Percentiles rank a stretch among this genome's conserved stretches.
phyloP scores from a whole-genome alignment of 2,329 filamentous ascomycete genomes.

The Talaromyces sp. region DNA sequence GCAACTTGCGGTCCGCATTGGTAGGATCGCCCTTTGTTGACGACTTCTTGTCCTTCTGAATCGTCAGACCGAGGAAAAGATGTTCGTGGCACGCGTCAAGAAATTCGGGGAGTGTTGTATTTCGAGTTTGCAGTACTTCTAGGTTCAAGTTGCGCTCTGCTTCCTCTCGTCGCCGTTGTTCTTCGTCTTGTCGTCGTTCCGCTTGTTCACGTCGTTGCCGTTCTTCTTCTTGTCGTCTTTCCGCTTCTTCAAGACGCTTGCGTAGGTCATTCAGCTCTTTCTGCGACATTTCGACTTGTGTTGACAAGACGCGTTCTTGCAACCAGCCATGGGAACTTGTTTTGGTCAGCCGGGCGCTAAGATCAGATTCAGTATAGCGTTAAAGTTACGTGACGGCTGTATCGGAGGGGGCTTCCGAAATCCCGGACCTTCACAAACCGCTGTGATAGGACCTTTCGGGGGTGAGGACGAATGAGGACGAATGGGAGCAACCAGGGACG shows the following conservation, averaged over 20 bases:
- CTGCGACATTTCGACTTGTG: neutral
- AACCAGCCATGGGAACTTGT: no score
- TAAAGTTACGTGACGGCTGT: no score
- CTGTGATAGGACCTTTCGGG: no score
- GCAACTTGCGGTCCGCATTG: conserved; percentile 22
- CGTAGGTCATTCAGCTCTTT: neutral
- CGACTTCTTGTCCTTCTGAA: conserved; percentile 20
- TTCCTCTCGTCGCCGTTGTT: conserved; percentile 12
- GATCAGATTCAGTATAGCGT: no score
- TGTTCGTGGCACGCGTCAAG: conserved; percentile 22
- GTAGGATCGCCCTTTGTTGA: conserved; percentile 23
- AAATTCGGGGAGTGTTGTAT: conserved; percentile 21
- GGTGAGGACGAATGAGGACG: neutral
- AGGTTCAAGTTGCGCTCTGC: neutral
- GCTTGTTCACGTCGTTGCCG: no score
- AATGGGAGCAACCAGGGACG: neutral
- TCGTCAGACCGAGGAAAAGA: conserved; percentile 20
- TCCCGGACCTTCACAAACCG: no score
- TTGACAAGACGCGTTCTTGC: no score
- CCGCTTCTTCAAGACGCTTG: no score
- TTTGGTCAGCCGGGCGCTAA: no score
- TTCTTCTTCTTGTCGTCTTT: neutral
- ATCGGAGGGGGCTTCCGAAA: no score
- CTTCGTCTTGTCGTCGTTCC: conserved; percentile 8
- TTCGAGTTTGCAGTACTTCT: conserved; percentile 10